These are phyloP conservation scores for Yamadazyma buinensis DNA, from an alignment of 1,139 yeast species.

Conservation along the genomic window DNA sequence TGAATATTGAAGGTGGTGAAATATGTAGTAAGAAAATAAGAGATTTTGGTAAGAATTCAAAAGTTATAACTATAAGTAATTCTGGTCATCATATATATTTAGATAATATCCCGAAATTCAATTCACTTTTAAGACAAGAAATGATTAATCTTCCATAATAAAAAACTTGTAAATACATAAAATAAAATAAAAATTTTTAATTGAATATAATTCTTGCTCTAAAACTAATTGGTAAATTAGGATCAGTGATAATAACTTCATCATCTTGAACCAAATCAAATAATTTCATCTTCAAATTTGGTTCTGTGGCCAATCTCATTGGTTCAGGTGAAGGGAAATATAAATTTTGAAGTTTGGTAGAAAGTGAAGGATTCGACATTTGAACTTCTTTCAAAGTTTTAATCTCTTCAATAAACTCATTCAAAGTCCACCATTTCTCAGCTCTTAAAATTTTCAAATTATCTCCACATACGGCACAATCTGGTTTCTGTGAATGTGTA, in stretches of 20 bases:
- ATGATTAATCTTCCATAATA: too few relatives aligned
- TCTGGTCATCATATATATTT: conserved; percentile 73
- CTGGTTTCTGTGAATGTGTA: conserved; percentile 52
- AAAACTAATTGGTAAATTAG: conserved; percentile 46
- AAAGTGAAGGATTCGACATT: conserved; percentile 48
- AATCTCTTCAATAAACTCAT: conserved; percentile 45
- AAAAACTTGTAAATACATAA: too few relatives aligned
- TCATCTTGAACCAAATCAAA: conserved; percentile 34
- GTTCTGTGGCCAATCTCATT: conserved; percentile 46
- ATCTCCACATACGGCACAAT: conserved; percentile 76
- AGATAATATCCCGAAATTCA: conserved; percentile 54
- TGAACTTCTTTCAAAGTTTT: conserved; percentile 32
- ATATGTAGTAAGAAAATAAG: conserved; percentile 32
- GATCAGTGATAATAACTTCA: conserved; percentile 57
- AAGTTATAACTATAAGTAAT: conserved; percentile 43
- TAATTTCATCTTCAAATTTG: conserved; percentile 39
- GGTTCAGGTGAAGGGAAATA: conserved; percentile 52
- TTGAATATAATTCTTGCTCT: too few relatives aligned
- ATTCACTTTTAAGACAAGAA: conserved; percentile 39
- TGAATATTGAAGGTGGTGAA: conserved; percentile 60
- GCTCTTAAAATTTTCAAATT: conserved; percentile 29
- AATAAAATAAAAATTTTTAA: too few relatives aligned
- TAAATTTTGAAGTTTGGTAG: conserved; percentile 38
- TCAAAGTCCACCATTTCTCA: conserved; percentile 40
- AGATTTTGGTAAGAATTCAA: conserved; percentile 26